Percentiles rank a stretch among this genome's conserved stretches.
These are phyloP conservation scores for Volvox carteri DNA, from an alignment of 163 green algal species.

Conservation along the genomic window DNA sequence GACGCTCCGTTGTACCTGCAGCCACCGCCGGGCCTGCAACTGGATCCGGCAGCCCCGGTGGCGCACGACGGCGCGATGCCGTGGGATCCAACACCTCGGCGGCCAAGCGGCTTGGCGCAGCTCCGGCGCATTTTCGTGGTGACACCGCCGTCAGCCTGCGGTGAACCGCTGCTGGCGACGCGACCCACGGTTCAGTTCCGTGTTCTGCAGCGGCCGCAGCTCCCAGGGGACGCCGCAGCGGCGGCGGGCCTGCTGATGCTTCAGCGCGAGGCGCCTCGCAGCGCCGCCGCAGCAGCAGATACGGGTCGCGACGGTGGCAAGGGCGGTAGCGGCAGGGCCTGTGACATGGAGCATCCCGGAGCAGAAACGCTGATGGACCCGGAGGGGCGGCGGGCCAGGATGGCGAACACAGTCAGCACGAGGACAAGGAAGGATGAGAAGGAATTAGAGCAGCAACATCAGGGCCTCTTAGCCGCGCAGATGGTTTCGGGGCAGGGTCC, in stretches of 20 bases:
- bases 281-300: not conserved
- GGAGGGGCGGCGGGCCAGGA: not conserved
- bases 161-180: constrained; percentile 33
- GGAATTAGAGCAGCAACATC: not conserved
- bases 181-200: constrained; percentile 50
- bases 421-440: not conserved
- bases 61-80: not conserved
- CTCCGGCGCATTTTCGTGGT: constrained; percentile 39
- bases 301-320: not conserved
- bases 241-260: not conserved
- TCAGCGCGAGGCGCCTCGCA: not conserved
- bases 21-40: constrained; percentile 1
- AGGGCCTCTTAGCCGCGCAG: not conserved
- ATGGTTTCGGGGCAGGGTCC: not conserved
- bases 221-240: constrained; percentile 14
- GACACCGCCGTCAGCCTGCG: constrained; percentile 24
- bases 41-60: not conserved
- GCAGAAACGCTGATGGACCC: no score
- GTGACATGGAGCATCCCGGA: not conserved
- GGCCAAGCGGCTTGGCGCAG: constrained; percentile 28
- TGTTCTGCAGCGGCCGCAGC: not conserved
- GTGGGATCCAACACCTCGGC: constrained; percentile 29
- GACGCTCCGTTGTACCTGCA: constrained; percentile 48
- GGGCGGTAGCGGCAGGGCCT: not conserved
- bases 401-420: not conserved